Evolutionary conservation across 768 basidiomycete species (phyloP), one percentile per base, ranked within the genome.

Genomic region (Gautieria morchelliformis): DNA sequence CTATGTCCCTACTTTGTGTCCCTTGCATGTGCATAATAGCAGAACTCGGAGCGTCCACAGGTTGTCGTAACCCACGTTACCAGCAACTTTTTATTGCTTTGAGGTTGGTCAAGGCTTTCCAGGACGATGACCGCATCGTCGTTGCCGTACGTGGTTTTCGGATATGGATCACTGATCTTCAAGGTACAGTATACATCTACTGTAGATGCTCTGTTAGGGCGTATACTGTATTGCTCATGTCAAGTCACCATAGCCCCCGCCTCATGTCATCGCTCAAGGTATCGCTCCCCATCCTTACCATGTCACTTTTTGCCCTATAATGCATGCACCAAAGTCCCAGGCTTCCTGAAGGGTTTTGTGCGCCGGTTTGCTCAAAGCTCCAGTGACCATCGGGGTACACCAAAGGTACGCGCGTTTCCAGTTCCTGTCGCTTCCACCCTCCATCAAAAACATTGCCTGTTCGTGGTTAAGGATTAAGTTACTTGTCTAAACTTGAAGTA

Each of bases 91-190:
- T 37, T 37, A 37, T 37, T 37, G 10, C 35, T 37, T 37, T 37
- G 35, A 37, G 27, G 27, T n/a, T 35, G 33, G 6, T 11, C 5
- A 35, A 11, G 33, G 11, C 35, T 37, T 2, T 37, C 14, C 35
- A 14, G 8, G 35, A 37, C 10, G 35, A 37, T 37, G 35, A 3
- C 35, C 10, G 8, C 51, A 27, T n/a, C 37, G 12, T 52, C 51
- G 6, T 12, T 7, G 12, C 51, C 51, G 20, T 52, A 85, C 66
- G 75, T 89, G 53, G 87, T 95, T 12, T 96, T 95, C 63, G 92
- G 92, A 32, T 96, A 96, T 63, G 93, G 93, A 11, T 93, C 90
- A 6, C 77, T 96, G 41, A 93, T 95, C 58, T 95, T 88, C 79
- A 94, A 92, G 79, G 92, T 85, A 9, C 65, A 57, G 67, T 53